Evolutionary conservation across 306 rosid genomes (phyloP), one percentile per base, ranked within the genome.

Genomic region (Psophocarpus tetragonolobus): DNA sequence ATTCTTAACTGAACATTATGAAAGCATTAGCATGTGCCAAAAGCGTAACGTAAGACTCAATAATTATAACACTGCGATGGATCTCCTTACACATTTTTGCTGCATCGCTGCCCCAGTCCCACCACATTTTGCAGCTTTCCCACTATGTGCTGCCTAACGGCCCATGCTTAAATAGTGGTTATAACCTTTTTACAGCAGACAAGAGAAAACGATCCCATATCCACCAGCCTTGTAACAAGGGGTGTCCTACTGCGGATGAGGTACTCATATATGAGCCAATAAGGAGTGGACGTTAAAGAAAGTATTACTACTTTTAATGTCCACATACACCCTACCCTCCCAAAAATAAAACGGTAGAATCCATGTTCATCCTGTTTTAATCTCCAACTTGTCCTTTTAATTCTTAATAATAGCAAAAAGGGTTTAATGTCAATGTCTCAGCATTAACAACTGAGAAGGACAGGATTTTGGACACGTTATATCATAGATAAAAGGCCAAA

Each of bases 401-500:
- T 57, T 17, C 44, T n/a, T n/a, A n/a, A 76, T 15, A 29, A 27
- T 39, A 24, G 32, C 29, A 62, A 82, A 51, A 44, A n/a, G 65
- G 72, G 70, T 7, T 7, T 13, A 24, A 57, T 10, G 82, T 70
- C 83, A 50, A 42, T 75, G 27, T 45, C 51, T 15, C 76, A 75
- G 80, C 85, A 84, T 70, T 86, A 74, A 85, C 44, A 21, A 14
- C 74, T 20, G 82, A 82, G 82, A 88, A 79, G 65, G 92, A 84
- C 94, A 79, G 50, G 82, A 74, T 39, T 78, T 41, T 80, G 82
- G 81, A 84, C 32, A 35, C 64, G 33, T 84, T 17, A 81, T 71
- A 84, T 73, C 87, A 60, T 79, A 68, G 77, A 82, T 39, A 50
- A 73, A 75, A 84, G 48, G 75, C 66, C 76, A 81, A 39, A 81